Conservation (phyloP, 176 grass and related monocot genomes). For the Triticum monococcum region DNA sequence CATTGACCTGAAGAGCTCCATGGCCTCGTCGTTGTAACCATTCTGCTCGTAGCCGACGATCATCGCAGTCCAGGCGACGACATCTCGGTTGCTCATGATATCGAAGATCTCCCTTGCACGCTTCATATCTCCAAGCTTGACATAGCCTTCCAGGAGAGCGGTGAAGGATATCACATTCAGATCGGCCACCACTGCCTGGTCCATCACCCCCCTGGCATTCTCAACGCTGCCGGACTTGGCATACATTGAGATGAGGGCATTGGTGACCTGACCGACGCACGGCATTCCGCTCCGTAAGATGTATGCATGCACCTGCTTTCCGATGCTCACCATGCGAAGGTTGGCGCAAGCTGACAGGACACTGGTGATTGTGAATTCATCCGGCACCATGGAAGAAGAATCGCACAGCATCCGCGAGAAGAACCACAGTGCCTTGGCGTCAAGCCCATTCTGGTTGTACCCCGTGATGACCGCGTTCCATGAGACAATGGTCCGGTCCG, state of each 20-base stretch:
- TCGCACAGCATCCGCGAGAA: conserved; percentile 55
- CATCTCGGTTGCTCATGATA: conserved; percentile 73
- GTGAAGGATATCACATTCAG: conserved; percentile 88
- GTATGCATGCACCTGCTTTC: conserved; percentile 59
- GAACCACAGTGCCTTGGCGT: conserved; percentile 61
- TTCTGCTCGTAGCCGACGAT: conserved; percentile 92
- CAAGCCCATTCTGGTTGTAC: conserved; percentile 66
- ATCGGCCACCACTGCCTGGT: conserved; percentile 37
- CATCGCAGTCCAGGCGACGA: conserved; percentile 93
- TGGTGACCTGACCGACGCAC: conserved; percentile 42
- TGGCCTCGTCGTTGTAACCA: conserved; percentile 61
- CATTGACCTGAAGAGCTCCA: conserved; percentile 80
- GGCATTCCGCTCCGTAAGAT: conserved; percentile 43
- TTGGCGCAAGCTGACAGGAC: conserved; percentile 53
- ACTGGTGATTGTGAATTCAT: conserved; percentile 60
- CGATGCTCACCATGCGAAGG: conserved; percentile 43
- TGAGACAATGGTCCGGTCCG: conserved; percentile 55
- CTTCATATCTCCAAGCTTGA: conserved; percentile 67
- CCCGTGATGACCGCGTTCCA: conserved; percentile 88
- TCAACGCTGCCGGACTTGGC: conserved; percentile 55
- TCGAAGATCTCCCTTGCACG: conserved; percentile 69
- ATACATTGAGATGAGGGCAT: conserved; percentile 78
- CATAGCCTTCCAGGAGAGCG: conserved; percentile 86
- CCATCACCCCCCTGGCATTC: conserved; percentile 59
- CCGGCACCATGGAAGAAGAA: conserved; percentile 38